Evolutionary conservation across 2,329 filamentous ascomycete genomes (phyloP), one percentile per base, ranked within the genome.

Genomic region (Pseudogymnoascus pannorum): DNA sequence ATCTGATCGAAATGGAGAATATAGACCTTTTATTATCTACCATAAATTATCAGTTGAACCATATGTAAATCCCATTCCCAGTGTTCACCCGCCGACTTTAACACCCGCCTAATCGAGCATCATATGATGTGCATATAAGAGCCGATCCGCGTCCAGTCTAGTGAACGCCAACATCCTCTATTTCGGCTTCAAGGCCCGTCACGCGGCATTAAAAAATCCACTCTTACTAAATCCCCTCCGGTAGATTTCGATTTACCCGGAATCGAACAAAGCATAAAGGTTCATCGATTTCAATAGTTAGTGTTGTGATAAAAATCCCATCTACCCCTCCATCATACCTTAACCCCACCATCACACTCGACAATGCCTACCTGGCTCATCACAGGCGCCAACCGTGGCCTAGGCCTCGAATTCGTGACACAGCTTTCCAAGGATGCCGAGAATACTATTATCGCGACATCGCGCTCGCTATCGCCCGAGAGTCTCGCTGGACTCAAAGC

Each of bases 371-470:
- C 44, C n/a, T 61, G 36, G 60, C 64, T 67, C n/a, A 54, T 68
- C n/a, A 69, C 68, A 1, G 68, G 68, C 20, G 64, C 65, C 26
- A 67, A 64, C 22, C 20, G 59, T n/a, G 67, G 65, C 16, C 54
- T 69, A 2, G 68, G 67, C 16, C 63, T 66, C n/a, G 68, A 68
- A 44, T 60, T 63, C 8, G 61, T 58, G 26, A 62, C 63, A 24
- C 68, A 70, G 40, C 60, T 71, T 59, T 67, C 74, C 35, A 48
- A 63, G 8, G 64, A 72, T 31, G 61, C 67, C 0, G 59, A 65
- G 54, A 74, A 72, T 64, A 75, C 67, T 59, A 72, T 78, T 62
- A 73, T 78, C 61, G 72, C 75, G n/a, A 71, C 67, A 58, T 72
- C 74, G 1, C 76, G 76, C 57, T 73, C 72, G 38, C 51, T 63